Base-by-base conservation (phyloP, 1,284 basidiomycete species). In the Cryptococcus sp. region DNA sequence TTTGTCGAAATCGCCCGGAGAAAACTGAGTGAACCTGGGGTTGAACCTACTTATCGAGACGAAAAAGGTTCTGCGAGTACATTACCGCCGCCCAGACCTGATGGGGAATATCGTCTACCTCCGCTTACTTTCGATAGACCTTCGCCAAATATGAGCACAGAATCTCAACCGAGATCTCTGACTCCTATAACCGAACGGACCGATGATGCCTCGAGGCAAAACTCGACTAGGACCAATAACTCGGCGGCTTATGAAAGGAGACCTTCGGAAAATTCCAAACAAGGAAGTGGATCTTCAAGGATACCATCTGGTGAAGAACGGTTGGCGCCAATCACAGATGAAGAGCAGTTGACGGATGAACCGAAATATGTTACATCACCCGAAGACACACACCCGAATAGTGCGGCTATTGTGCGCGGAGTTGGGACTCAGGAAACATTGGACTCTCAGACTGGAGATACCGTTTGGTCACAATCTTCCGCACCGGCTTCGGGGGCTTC, bases 1-100 rank as follows among this genome's bases (percentile, higher is more conserved):
- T 79, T 91, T 53, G 77, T 82, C 53, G 77, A 78, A 34, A 81
- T 91, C 32, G 78, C 91, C 13, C 75, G 80, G 41, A 81, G 85
- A 45, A 82, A 85, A 49, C 84, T 91, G 81, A 79, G 76, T 39
- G 37, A 50, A 4, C 24, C 55, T 37, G 16, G 42, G 54, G 7
- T 32, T n/a, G 41, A 43, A 16, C 28, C 28, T 11, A 40, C 37
- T 16, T 43, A 43, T 19, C 41, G 41, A 23, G 25, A 43, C 37
- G 48, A 54, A 40, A 45, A 50, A n/a, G 54, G 46, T 21, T 62
- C 60, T n/a, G 58, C 59, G 5, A 54, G 57, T n/a, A 49, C 53
- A 19, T 25, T 49, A 4, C 31, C 47, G 18, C 46, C 51, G 10
- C 56, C 57, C 7, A 48, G 58, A 3, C 50, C 57, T 23, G 50